A percentile compares a stretch with the other conserved stretches of the same genome.
phyloP scores from a whole-genome alignment of 2,329 filamentous ascomycete genomes.

The Alternaria incomplexa region DNA sequence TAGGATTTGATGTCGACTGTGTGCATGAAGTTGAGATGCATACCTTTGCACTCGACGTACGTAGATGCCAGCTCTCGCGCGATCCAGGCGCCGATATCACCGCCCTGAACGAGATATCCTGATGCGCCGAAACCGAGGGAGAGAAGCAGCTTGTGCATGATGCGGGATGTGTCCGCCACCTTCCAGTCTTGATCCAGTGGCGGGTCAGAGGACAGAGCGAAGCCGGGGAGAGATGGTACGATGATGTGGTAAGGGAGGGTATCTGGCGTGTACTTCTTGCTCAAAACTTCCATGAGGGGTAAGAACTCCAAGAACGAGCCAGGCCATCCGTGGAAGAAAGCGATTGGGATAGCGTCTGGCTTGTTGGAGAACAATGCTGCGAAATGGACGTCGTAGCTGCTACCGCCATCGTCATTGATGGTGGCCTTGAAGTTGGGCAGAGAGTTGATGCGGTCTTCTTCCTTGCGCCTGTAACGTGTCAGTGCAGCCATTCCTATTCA shows the following conservation, averaged over 20 bases:
- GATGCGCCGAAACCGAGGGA: conserved; percentile 57
- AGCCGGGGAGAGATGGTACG: conserved; percentile 63
- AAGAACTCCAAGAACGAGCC: conserved; percentile 63
- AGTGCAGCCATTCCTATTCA: background rate
- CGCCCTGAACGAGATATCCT: conserved; percentile 63
- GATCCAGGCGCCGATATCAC: conserved; percentile 60
- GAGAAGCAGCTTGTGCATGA: conserved; percentile 61
- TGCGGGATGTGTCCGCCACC: conserved; percentile 48
- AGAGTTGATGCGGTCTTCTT: conserved; percentile 55
- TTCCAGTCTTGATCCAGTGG: conserved; percentile 55
- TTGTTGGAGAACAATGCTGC: conserved; percentile 61
- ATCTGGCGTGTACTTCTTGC: conserved; percentile 56
- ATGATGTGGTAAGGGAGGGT: conserved; percentile 64
- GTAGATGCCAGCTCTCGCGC: conserved; percentile 51
- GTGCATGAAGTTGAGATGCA: conserved; percentile 42
- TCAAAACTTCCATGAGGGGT: conserved; percentile 56
- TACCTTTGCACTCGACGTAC: conserved; percentile 56
- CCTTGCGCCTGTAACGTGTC: conserved; percentile 37
- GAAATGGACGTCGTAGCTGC: conserved; percentile 58
- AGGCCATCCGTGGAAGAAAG: conserved; percentile 64
- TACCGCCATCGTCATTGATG: conserved; percentile 50
- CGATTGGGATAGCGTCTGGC: conserved; percentile 57
- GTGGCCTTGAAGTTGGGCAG: conserved; percentile 58
- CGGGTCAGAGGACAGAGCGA: conserved; percentile 57
- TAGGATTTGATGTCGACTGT: conserved; percentile 24